Base-by-base conservation (phyloP, 345 rosid species). In the Salix purpurea region DNA sequence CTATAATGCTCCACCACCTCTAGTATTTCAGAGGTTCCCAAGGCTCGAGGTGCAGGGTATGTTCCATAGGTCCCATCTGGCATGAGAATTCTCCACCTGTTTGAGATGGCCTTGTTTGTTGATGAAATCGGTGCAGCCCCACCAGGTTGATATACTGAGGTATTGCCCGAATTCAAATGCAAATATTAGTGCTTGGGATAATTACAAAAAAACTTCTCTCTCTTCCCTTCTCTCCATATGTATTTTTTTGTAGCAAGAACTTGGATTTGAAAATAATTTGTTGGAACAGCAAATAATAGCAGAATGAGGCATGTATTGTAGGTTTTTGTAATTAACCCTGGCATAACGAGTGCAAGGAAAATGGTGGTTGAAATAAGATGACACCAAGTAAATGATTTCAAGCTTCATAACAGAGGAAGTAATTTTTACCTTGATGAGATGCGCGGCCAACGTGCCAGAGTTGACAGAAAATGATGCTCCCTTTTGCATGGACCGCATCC, bases 401-500 rank as follows among this genome's bases (percentile, higher is more conserved):
- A 32, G 30, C 32, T 72, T 34, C 46, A 23, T n/a, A 14, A 67
- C 0, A 30, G 9, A 30, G 48, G 2, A 28, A 11, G 46, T 24
- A 44, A 15, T 18, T 46, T 8, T 2, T 70, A 91, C 98, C 87
- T 32, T 75, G 73, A 83, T 91, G 97, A 66, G 98, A 93, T 42
- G 97, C 97, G 16, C 94, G 96, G 61, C 96, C 99, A 21, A 91
- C 99, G 7, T 96, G 99, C 97, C 96, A 93, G 24, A 96, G 74
- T 64, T 96, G 99, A 83, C 94, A 93, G 77, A 96, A 93, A 52
- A 92, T 87, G 76, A 93, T 70, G 82, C 91, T 83, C 15, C 97
- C 98, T 74, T 87, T 88, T 39, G 89, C 87, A 72, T 96, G 99
- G 83, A 88, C 96, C 5, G 92, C 93, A 15, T 88, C 86, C 64